Base-by-base conservation (phyloP, 352 stramenopile species). In the Poterioochromonas sp. region DNA sequence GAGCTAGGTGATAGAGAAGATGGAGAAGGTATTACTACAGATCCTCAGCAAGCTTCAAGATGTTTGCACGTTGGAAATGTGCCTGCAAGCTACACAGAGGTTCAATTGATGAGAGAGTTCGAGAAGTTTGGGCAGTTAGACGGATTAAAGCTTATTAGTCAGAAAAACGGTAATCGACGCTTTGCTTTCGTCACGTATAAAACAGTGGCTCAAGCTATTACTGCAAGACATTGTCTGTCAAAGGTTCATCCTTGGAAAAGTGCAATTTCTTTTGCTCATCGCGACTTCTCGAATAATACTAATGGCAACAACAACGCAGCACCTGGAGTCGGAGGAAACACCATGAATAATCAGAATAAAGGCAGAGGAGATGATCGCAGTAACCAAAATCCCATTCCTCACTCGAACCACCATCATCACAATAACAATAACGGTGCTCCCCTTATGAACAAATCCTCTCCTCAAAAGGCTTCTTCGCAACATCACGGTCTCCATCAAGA, bases 211-310 rank as follows among this genome's bases (percentile, higher is more conserved):
- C 69, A 76, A 11, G 69, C 69, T 18, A 68, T 76, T 11, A 60
- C 18, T 3, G 69, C 69, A 1, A 53, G 32, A 20, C 69, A 76
- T 29, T 26, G 18, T 18, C 8, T 76, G 69, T 64, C 37, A 3
- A 76, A 76, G 69, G n/a, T 76, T 5, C 69, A 76, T 29, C 69
- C 69, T 22, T 76, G 69, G 69, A 76, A 76, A 35, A 76, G 69
- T 29, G 69, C 69, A 3, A 76, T 76, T 8, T 76, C 69, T 22
- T 76, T 76, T 29, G 69, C 69, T 5, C 69, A 76, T 29, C 73
- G 37, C 11, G 69, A 76, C 8, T 64, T 76, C 11, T 11, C 44
- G 12, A 15, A 26, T 26, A 58, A 58, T 26, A n/a, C n/a, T n/a
- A n/a, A n/a, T n/a, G n/a, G n/a, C n/a, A n/a, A n/a, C n/a, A n/a